phyloP scores from a whole-genome alignment of 495 filamentous ascomycete genomes.

The Neurospora intermedia region DNA sequence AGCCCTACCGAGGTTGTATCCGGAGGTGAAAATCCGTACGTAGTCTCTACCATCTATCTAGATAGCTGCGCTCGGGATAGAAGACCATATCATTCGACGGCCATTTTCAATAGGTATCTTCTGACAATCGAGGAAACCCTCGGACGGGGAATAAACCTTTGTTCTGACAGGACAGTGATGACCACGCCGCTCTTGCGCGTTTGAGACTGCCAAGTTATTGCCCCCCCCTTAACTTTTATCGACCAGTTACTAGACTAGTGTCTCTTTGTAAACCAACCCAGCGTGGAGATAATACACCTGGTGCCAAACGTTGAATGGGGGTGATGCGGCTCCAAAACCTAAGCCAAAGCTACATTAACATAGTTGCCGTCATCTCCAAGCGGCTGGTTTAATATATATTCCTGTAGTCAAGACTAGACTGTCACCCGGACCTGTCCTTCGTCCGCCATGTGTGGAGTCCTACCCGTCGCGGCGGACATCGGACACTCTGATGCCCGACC shows the following conservation, averaged over 20 bases:
- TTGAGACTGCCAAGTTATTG: not conserved
- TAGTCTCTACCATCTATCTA: not conserved
- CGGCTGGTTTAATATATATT: not conserved
- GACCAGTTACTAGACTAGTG: not conserved
- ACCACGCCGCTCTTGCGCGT: not conserved
- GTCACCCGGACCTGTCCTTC: not conserved
- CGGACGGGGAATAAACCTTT: not conserved
- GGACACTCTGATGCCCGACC: not conserved
- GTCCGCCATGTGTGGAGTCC: not conserved
- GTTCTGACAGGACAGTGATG: not conserved
- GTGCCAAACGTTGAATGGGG: not conserved
- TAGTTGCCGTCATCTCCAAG: not conserved
- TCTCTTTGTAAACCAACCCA: not conserved
- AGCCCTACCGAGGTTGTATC: not conserved
- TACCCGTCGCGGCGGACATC: not conserved
- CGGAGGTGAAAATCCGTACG: not conserved
- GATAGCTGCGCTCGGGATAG: not conserved
- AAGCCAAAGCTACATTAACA: not conserved
- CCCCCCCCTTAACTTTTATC: not conserved
- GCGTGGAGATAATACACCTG: not conserved
- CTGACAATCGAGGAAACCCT: not conserved
- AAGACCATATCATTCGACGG: not conserved
- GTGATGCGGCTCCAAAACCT: not conserved
- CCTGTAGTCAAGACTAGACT: not conserved
- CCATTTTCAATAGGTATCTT: not conserved